Base-by-base conservation (phyloP, 1,284 basidiomycete species). In the Neonothopanus nambi region DNA sequence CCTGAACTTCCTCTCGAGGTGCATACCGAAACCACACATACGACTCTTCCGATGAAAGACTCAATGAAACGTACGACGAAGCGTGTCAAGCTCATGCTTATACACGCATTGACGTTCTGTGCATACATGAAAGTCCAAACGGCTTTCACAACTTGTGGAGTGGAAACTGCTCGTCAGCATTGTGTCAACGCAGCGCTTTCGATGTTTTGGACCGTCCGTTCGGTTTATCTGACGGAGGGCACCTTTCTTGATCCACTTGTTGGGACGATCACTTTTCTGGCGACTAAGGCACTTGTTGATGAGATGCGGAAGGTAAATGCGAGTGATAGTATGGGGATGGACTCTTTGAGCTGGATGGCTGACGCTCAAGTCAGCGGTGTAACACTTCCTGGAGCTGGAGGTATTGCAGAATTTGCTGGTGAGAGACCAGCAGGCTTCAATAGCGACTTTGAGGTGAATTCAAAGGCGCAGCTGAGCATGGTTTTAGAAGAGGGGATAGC, bases 401-500 rank as follows among this genome's bases (percentile, higher is more conserved):
- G 17, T 35, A 5, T 30, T 15, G 35, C 15, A 11, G 26, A 5
- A 11, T 28, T 36, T 17, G 18, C 28, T 24, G 17, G 20, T 15
- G 24, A 24, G 47, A 12, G 11, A 18, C n/a, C 12, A 11, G 37
- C 20, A 17, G 21, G 26, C 5, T 33, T 8, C 18, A 28, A 44
- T 13, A 11, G 17, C 20, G 33, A 9, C 42, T 17, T n/a, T 11
- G 30, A 26, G 4, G 9, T 26, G 15, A 28, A 45, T 17, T 21
- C 36, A 37, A 23, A 52, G 35, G 17, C 23, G 15, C 26, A 43
- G n/a, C 17, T 52, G 11, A 24, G 23, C 20, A 20, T 21, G 13
- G 43, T 35, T 11, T 35, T 52, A 11, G 43, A 37, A 43, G 42
- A 52, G 33, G 42, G 42, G 7, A 45, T 44, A 43, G 43, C 42